Base-by-base conservation (phyloP, 2,329 filamentous ascomycete species). In the Acarospora socialis region DNA sequence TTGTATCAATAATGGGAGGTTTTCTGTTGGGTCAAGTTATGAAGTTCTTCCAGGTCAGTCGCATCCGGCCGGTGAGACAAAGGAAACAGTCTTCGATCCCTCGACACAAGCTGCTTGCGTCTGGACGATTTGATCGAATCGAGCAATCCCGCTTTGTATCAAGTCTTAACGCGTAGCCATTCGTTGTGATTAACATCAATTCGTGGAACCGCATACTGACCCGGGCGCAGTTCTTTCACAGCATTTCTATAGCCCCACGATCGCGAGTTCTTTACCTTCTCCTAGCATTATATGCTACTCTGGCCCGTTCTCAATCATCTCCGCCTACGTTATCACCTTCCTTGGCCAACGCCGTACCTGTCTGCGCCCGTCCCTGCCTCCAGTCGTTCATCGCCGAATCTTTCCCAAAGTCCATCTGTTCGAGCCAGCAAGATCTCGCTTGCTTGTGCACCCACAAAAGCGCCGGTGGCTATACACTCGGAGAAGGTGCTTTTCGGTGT, bases 401-500 rank as follows among this genome's bases (percentile, higher is more conserved):
- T 49, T 80, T 70, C 46, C 60, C 62, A 21, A 45, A 50, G 13
- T 53, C 51, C 30, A 47, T 50, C 28, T 78, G 74, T 45, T 59
- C 60, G 18, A 47, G 53, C 20, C 54, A 55, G 9, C 60, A 65
- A 7, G 62, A 73, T 16, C 50, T 81, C 42, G 55, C 63, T 45
- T 81, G 75, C 43, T 60, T 83, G 5, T 84, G 79, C 50, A 63
- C 65, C 21, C 61, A 63, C 36, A 59, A 60, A 20, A 75, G 75
- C 6, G 54, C 51, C 8, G 66, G 66, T 18, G 75, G 73, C 7
- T 77, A 73, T 44, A 82, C 79, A 2, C 46, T 82, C 28, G 77
- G 76, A n/a, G 79, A 83, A 54, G 77, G 66, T 7, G 75, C 72
- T 4, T 54, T 81, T 39, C 68, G 76, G 46, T 84, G 79, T 50